phyloP scores from a whole-genome alignment of 129 eudicot species.

The Flaveria ramosissima region DNA sequence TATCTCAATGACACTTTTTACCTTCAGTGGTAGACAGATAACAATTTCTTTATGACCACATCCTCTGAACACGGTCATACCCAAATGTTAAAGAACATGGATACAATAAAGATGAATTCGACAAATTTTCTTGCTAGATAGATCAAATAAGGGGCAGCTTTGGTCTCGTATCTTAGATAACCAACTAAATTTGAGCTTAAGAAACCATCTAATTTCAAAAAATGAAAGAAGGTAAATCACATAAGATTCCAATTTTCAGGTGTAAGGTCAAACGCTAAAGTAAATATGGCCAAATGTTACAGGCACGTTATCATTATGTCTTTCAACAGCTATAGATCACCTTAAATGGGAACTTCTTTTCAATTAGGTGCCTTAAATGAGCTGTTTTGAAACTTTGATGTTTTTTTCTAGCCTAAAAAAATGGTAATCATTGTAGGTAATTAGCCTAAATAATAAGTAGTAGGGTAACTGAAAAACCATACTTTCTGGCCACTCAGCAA shows the following conservation, averaged over 20 bases:
- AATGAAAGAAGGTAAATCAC: not conserved
- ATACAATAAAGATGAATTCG: not conserved
- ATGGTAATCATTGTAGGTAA: not conserved
- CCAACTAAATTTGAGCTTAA: not conserved
- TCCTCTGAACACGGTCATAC: not conserved
- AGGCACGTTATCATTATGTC: not conserved
- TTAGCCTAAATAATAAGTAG: not conserved
- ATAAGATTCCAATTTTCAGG: not conserved
- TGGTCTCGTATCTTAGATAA: not conserved
- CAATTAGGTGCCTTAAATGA: not conserved
- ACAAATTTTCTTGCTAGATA: not conserved
- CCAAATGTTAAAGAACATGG: not conserved
- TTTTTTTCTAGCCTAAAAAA: not conserved
- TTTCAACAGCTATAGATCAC: not conserved
- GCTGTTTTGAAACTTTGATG: not conserved
- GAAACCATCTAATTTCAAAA: not conserved
- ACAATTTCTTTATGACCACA: not conserved
- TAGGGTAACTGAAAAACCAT: constrained; percentile 21
- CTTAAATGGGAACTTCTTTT: not conserved
- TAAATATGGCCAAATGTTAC: not conserved
- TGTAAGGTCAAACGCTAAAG: not conserved
- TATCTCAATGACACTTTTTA: constrained; percentile 1
- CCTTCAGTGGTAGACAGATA: not conserved
- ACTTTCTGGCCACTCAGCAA: constrained; percentile 99
- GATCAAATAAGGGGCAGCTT: not conserved